Evolutionary conservation across 2,329 filamentous ascomycete genomes (phyloP), one percentile per base, ranked within the genome.

Genomic region (Aaosphaeria pasadenensis): DNA sequence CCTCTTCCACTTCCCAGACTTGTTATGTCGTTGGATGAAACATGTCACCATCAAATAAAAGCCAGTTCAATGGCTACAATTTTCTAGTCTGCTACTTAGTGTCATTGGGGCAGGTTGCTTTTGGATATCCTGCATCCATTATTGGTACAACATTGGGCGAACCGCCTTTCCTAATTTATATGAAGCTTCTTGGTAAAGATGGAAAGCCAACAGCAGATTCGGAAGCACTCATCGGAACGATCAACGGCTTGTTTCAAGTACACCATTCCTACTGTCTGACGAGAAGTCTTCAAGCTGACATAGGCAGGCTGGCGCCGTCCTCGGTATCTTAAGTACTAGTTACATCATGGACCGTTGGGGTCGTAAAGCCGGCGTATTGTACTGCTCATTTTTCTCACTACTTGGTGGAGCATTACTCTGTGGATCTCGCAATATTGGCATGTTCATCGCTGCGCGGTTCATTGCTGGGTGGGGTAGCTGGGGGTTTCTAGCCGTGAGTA

Each of bases 361-460:
- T n/a, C 45, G 57, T 5, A 58, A 58, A 48, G 55, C 52, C 4
- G 56, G 55, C n/a, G 41, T 61, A 7, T 35, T 55, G 6, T 59
- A 56, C 43, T 58, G 56, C 48, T 30, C 48, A 6, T 39, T 52
- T 31, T 58, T 56, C 29, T 54, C 53, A 5, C 45, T 61, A 7
- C 11, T 61, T 24, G 56, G 56, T 30, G 58, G 58, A 5, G 53
- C 46, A 1, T 39, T 59, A 6, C 50, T 61, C 7, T 46, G 43
- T 24, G 58, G 51, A 17, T 49, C 53, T 4, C 24, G 44, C 24
- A 55, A 58, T 42, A 42, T 53, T 11, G 48, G 28, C 5, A 59
- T 59, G 57, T 61, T 60, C 43, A 55, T 94, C 1, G 69, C 88
- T 4, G 80, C 84, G 0, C 80, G 91, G 1, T 87, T 95, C 63